These are phyloP conservation scores for Plantago coronopus DNA, from an alignment of 305 asterid genomes.

Conservation along the genomic window DNA sequence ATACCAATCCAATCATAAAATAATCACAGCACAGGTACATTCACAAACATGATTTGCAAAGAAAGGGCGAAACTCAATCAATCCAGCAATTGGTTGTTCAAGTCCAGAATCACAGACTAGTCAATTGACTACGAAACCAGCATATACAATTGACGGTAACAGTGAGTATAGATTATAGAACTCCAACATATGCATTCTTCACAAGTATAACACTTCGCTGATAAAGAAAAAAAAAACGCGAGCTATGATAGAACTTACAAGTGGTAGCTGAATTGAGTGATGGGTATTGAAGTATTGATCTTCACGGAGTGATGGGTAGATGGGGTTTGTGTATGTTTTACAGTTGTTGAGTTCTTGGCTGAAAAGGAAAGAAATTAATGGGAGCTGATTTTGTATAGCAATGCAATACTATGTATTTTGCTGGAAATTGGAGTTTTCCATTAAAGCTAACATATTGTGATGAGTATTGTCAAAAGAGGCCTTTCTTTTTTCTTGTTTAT, in stretches of 20 bases:
- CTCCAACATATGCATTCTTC: background rate
- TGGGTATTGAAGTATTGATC: background rate
- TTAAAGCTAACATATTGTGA: too few species aligned
- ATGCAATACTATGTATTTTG: too few species aligned
- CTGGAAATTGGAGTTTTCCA: too few species aligned
- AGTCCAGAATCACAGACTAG: background rate
- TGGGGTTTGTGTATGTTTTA: background rate
- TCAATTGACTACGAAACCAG: background rate
- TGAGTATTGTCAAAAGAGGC: too few species aligned
- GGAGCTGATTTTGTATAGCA: background rate
- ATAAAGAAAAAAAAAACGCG: background rate
- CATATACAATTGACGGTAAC: background rate
- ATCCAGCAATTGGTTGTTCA: background rate
- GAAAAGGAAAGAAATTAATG: background rate
- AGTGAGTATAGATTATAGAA: background rate
- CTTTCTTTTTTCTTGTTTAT: background rate
- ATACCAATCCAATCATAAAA: background rate
- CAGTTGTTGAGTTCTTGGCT: background rate
- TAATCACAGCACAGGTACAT: background rate
- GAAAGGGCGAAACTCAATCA: background rate
- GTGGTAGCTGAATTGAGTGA: background rate
- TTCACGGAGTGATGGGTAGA: background rate
- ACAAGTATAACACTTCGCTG: background rate
- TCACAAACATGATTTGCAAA: background rate
- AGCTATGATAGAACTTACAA: background rate